phyloP scores from a whole-genome alignment of 495 filamentous ascomycete genomes.

The Talaromyces nanjingensis region DNA sequence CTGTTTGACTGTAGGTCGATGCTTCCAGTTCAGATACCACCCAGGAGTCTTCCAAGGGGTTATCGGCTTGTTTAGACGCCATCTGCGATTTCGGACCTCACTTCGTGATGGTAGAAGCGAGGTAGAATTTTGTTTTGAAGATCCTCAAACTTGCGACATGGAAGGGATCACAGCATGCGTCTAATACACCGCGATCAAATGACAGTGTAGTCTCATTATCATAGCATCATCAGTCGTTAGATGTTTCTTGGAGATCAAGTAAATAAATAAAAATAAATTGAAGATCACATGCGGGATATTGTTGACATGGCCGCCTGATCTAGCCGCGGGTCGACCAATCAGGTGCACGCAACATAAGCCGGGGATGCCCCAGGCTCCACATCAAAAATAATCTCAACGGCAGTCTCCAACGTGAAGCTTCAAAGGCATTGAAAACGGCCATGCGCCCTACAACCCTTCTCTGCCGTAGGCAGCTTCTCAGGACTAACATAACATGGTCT shows the following conservation, averaged over 20 bases:
- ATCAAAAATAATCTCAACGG: not conserved
- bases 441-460: constrained; percentile 2
- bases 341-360: not conserved
- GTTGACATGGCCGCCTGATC: constrained; percentile 5
- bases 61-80: not conserved
- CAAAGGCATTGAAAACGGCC: not conserved
- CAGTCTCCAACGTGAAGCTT: not conserved
- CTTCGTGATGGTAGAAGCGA: not conserved
- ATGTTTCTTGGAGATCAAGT: not conserved
- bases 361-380: not conserved
- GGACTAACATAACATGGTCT: not conserved
- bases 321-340: not conserved
- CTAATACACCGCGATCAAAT: not conserved
- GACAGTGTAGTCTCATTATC: not conserved
- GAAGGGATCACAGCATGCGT: not conserved
- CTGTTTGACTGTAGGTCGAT: not conserved
- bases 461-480: constrained; percentile 1
- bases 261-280: not conserved
- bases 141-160: not conserved
- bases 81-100: not conserved
- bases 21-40: constrained; percentile 5
- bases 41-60: constrained; percentile 8
- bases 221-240: not conserved
- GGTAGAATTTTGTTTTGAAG: not conserved
- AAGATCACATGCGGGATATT: constrained; percentile 7